phyloP scores from a whole-genome alignment of 495 filamentous ascomycete species.

The Lepidopterella palustris region DNA sequence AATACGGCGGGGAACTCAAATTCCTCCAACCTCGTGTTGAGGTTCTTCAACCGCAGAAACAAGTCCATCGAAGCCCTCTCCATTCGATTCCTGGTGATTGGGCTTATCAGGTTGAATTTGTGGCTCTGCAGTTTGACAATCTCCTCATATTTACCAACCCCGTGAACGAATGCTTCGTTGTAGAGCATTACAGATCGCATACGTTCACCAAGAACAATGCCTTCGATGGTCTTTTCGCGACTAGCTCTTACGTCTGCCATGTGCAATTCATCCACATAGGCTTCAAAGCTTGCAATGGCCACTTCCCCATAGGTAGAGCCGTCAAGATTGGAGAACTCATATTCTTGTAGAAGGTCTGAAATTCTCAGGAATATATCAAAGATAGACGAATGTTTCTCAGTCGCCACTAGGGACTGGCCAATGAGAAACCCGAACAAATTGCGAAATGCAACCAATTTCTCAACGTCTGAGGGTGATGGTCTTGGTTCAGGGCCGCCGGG shows the following conservation, averaged over 20 bases:
- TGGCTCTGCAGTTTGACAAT: conserved; percentile 61
- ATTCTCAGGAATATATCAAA: conserved; percentile 73
- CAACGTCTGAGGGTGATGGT: conserved; percentile 53
- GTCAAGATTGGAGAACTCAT: conserved; percentile 74
- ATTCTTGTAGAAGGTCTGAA: conserved; percentile 59
- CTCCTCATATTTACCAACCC: conserved; percentile 79
- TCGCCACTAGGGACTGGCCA: conserved; percentile 74
- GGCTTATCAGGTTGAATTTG: conserved; percentile 61
- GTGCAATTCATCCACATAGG: conserved; percentile 66
- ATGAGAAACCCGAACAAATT: conserved; percentile 89
- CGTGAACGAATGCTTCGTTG: conserved; percentile 86
- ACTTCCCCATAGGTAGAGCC: conserved; percentile 76
- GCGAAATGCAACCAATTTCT: conserved; percentile 64
- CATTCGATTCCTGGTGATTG: conserved; percentile 66
- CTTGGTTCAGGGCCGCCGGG: conserved; percentile 35
- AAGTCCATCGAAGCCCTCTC: conserved; percentile 79
- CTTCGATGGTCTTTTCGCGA: conserved; percentile 86
- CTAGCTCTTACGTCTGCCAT: conserved; percentile 76
- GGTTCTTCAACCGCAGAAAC: conserved; percentile 55
- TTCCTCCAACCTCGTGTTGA: conserved; percentile 61
- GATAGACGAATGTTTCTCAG: conserved; percentile 54
- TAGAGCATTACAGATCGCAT: conserved; percentile 79
- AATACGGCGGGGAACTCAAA: conserved; percentile 92
- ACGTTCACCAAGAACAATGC: conserved; percentile 75
- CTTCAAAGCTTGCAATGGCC: conserved; percentile 67